Evolutionary conservation across 352 stramenopile genomes (phyloP).

Genomic region (Globisporangium nodosum): DNA sequence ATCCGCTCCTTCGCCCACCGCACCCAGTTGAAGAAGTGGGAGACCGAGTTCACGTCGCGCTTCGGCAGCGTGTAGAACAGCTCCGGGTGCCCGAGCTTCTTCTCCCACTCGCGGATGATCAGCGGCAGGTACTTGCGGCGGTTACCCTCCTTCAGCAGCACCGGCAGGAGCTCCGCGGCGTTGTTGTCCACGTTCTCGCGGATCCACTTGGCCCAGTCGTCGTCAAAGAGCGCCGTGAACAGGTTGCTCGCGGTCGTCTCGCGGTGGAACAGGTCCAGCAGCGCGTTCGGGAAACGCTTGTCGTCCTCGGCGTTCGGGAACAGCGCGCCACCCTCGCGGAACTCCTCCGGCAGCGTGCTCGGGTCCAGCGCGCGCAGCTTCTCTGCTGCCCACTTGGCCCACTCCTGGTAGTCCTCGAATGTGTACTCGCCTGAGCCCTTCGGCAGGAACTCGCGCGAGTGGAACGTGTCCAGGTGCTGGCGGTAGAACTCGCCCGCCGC

Average conservation of each 20-base stretch:
- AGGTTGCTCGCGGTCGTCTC: conserved; percentile 46
- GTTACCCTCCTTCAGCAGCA: conserved; percentile 35
- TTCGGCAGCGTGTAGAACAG: conserved; percentile 73
- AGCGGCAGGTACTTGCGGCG: conserved; percentile 49
- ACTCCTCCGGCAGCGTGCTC: conserved; percentile 40
- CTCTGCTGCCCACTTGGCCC: conserved; percentile 54
- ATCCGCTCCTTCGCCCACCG: conserved; percentile 80
- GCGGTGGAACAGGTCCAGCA: conserved; percentile 58
- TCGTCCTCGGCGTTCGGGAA: conserved; percentile 55
- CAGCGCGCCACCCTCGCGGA: conserved; percentile 46
- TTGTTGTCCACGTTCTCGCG: conserved; percentile 55
- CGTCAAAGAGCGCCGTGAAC: conserved; percentile 54
- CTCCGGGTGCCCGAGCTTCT: conserved; percentile 39
- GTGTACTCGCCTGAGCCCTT: conserved; percentile 29
- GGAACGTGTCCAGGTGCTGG: conserved; percentile 78
- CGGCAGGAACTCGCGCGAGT: conserved; percentile 64
- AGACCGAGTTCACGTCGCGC: conserved; percentile 43
- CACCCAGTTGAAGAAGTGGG: conserved; percentile 71
- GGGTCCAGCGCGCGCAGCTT: conserved; percentile 40
- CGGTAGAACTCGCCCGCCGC: conserved; percentile 77
- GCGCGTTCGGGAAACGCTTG: conserved; percentile 48
- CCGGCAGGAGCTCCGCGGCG: conserved; percentile 28
- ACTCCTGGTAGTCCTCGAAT: conserved; percentile 61
- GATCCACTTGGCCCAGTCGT: conserved; percentile 53
- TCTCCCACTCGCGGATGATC: conserved; percentile 61